Base-by-base conservation (phyloP, 2,329 filamentous ascomycete genomes). In the Hymenoscyphus occultus region DNA sequence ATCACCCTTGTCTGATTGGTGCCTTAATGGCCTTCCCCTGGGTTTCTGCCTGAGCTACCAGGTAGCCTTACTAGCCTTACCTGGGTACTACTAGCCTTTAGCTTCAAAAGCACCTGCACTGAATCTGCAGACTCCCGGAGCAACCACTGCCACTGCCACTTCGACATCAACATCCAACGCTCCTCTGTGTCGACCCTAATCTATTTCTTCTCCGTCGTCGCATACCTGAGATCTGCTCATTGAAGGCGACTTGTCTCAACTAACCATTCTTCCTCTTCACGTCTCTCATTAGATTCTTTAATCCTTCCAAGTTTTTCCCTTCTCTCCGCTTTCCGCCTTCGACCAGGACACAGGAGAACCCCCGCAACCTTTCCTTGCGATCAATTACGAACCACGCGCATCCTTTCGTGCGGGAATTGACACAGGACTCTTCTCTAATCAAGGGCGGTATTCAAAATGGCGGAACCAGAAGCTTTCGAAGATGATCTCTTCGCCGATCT, bases 401-500 rank as follows among this genome's bases (percentile, higher is more conserved):
- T 22, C 45, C 7, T 3, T 51, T 51, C n/a, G 2, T 51, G 12
- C n/a, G 19, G 22, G 3, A 22, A 28, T 10, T 28, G 45, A 51
- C 22, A 9, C 14, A 51, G 45, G 14, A 51, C n/a, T 13, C 45
- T 10, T 10, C 3, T 22, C 7, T 35, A 35, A 35, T 35, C 45
- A 22, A 51, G 22, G 45, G 45, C 19, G 45, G 10, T n/a, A 51
- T 51, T 51, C 45, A 28, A 10, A 28, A 95, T 94, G 91, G 87
- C 91, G 59, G 92, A 95, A 74, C 82, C 85, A 62, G 91, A 93
- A 75, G 91, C 91, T 71, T 88, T 92, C 71, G 93, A 97, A 72
- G 93, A 97, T 75, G 93, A 97, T 84, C 90, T 97, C 79, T 97
- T 97, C 79, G 93, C 93, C 74, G 93, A 97, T 80, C 86, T 97